Evolutionary conservation across 441 rosid species (phyloP).

Genomic region (Adansonia madagascariensis): DNA sequence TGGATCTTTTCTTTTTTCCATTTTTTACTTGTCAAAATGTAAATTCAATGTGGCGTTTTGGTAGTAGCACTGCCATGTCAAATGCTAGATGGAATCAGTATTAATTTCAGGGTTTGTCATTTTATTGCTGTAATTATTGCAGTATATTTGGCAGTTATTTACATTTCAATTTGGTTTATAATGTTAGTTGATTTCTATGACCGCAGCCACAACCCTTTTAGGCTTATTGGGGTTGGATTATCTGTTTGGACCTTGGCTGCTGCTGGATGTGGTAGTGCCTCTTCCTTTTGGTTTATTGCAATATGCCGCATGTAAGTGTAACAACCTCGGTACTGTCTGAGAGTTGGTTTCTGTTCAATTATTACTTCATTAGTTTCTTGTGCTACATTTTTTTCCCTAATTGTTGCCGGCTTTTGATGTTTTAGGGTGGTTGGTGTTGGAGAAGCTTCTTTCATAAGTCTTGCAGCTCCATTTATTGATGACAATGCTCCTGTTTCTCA

Average conservation of each 20-base stretch:
- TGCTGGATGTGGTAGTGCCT: slow-evolving; percentile 58
- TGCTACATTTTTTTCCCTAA: not conserved
- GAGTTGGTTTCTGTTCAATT: not conserved
- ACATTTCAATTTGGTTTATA: slow-evolving; percentile 15
- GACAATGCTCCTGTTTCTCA: slow-evolving; percentile 66
- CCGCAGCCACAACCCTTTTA: slow-evolving; percentile 65
- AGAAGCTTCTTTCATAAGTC: slow-evolving; percentile 81
- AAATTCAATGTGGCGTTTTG: not conserved
- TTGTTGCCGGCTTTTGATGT: slow-evolving; percentile 13
- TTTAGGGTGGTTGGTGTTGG: slow-evolving; percentile 80
- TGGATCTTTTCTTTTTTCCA: not conserved
- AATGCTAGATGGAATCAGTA: not conserved
- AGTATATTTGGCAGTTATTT: slow-evolving; percentile 2
- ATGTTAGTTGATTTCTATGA: slow-evolving; percentile 22
- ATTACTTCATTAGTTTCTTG: not conserved
- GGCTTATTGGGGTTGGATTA: slow-evolving; percentile 68
- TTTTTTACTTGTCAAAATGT: not conserved
- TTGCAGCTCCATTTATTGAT: slow-evolving; percentile 77
- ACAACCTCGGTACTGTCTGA: not conserved
- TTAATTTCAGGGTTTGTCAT: not conserved
- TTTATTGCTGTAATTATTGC: not conserved
- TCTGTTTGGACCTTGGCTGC: slow-evolving; percentile 69
- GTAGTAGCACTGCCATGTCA: not conserved
- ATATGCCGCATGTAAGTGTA: slow-evolving; percentile 60
- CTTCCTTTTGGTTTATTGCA: slow-evolving; percentile 71